These are phyloP conservation scores for Mucor piriformis DNA, from an alignment of 371 early-diverging fungal species.

Conservation along the genomic window DNA sequence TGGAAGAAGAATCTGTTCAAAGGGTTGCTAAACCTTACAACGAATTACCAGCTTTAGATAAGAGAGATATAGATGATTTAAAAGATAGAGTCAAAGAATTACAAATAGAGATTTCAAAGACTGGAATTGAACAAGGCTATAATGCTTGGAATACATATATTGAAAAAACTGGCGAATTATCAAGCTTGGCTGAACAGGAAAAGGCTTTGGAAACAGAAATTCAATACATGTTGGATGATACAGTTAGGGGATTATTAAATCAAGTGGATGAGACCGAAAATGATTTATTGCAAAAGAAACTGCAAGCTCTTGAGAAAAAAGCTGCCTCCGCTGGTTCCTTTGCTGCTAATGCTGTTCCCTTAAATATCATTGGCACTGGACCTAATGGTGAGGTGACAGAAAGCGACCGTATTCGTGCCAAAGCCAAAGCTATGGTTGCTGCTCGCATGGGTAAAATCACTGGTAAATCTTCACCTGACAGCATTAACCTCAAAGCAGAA, in stretches of 20 bases:
- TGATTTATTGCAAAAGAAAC: constrained; percentile 54
- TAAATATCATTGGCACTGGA: constrained; percentile 60
- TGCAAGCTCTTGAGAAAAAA: constrained; percentile 44
- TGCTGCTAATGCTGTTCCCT: constrained; percentile 5
- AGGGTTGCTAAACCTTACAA: constrained; percentile 32
- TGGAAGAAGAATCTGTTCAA: constrained; percentile 32
- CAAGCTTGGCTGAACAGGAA: constrained; percentile 56
- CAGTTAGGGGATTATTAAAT: constrained; percentile 42
- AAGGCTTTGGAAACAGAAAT: constrained; percentile 56
- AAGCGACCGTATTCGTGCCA: constrained; percentile 62
- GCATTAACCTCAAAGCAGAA: constrained; percentile 39
- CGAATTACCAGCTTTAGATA: constrained; percentile 31
- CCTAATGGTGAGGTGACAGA: constrained; percentile 63
- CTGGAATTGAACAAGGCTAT: constrained; percentile 33
- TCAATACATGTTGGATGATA: constrained; percentile 42
- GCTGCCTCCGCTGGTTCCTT: constrained; percentile 18
- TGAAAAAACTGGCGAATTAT: constrained; percentile 48
- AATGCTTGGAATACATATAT: constrained; percentile 46
- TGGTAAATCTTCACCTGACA: constrained; percentile 27
- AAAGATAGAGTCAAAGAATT: constrained; percentile 50
- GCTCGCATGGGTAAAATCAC: constrained; percentile 63
- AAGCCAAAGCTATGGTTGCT: constrained; percentile 64
- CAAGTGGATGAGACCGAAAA: constrained; percentile 58
- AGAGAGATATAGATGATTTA: constrained; percentile 40
- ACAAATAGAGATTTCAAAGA: constrained; percentile 42